Evolutionary conservation across 83 land plant species (phyloP).

Genomic region (Picea engelmannii): DNA sequence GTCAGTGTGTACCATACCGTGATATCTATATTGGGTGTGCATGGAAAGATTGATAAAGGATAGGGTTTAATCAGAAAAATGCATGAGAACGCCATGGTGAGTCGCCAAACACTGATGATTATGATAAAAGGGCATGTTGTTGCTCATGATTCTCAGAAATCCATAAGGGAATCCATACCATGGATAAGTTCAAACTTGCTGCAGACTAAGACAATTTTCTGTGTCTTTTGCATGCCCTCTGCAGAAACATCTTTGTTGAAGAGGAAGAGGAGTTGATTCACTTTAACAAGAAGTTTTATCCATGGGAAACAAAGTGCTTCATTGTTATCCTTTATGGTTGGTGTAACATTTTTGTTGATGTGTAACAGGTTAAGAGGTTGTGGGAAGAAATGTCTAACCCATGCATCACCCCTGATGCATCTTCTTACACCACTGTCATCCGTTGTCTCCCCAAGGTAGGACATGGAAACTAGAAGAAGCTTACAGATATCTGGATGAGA

Average conservation of each 20-base stretch:
- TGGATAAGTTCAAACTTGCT: not conserved
- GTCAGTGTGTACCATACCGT: slow-evolving; percentile 34
- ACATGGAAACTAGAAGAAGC: slow-evolving; percentile 44
- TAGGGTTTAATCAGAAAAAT: slow-evolving; percentile 47
- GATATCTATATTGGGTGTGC: slow-evolving; percentile 55
- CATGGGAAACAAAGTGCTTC: not conserved
- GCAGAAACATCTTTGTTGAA: slow-evolving; percentile 19
- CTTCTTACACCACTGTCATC: not conserved
- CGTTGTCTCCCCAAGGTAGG: slow-evolving; percentile 55
- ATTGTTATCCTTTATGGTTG: not conserved
- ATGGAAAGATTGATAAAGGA: slow-evolving; percentile 37
- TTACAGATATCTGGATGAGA: slow-evolving; percentile 28
- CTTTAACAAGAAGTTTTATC: not conserved
- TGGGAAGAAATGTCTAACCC: not conserved
- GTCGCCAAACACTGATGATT: slow-evolving; percentile 2
- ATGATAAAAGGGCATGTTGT: slow-evolving; percentile 48
- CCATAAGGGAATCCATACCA: not conserved
- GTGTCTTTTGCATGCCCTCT: not conserved
- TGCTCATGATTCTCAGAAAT: no score
- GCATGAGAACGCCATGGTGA: slow-evolving; percentile 20
- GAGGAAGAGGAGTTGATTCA: not conserved
- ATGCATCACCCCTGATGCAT: not conserved
- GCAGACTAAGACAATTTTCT: not conserved
- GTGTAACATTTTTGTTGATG: not conserved
- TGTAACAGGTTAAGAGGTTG: slow-evolving; percentile 42